phyloP scores from a whole-genome alignment of 2,329 filamentous ascomycete genomes.

The Aspergillus persii region DNA sequence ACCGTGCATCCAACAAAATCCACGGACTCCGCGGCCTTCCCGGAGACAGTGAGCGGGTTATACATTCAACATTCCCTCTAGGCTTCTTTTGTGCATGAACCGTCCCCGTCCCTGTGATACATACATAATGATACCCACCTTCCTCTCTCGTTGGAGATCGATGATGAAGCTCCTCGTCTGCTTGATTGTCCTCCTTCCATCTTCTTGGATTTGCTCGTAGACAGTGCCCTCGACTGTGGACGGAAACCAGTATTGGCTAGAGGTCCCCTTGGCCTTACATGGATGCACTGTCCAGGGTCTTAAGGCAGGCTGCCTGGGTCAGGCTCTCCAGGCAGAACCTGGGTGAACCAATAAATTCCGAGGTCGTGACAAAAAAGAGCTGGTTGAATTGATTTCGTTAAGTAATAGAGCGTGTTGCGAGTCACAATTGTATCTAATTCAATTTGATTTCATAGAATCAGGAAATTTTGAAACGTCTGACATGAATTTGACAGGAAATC shows the following conservation, averaged over 20 bases:
- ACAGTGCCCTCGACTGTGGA: background rate
- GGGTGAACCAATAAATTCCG: background rate
- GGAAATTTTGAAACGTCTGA: background rate
- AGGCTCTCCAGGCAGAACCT: background rate
- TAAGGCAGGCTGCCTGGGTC: background rate
- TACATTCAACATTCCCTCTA: background rate
- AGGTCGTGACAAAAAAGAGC: background rate
- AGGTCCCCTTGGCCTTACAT: background rate
- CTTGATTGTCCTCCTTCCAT: background rate
- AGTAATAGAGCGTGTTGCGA: background rate
- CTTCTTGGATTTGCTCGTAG: background rate
- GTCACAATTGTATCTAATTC: slow-evolving; percentile 17
- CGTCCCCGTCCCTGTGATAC: background rate
- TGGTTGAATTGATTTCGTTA: background rate
- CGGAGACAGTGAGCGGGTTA: background rate
- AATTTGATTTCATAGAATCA: slow-evolving; percentile 3
- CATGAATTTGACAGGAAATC: background rate
- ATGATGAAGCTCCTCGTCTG: background rate
- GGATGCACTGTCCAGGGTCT: background rate
- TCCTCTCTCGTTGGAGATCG: background rate
- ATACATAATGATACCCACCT: background rate
- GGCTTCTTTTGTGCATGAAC: background rate
- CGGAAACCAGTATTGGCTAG: background rate
- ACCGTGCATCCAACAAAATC: background rate
- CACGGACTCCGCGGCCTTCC: background rate